Evolutionary conservation across 2,329 filamentous ascomycete genomes (phyloP).

Genomic region (Fusarium tjaetaba): DNA sequence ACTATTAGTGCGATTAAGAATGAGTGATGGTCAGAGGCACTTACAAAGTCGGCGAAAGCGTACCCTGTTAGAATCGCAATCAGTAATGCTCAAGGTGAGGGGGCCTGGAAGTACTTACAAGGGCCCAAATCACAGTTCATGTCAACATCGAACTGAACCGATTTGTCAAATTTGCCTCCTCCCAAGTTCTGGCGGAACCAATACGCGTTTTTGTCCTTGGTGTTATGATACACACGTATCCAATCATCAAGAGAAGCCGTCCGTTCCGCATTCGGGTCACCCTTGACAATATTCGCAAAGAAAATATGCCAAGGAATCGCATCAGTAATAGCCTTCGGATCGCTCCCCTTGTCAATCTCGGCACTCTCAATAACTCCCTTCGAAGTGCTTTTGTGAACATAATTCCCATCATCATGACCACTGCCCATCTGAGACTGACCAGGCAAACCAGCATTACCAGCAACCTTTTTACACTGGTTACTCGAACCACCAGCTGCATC

Average conservation of each 20-base stretch:
- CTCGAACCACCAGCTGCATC: neutral
- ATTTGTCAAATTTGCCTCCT: neutral
- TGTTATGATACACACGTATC: neutral
- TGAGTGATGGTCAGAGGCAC: fast-evolving
- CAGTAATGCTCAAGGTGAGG: neutral
- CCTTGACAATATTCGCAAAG: neutral
- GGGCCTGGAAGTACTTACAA: too few relatives aligned
- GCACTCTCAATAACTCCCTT: neutral
- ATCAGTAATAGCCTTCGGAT: neutral
- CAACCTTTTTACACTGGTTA: neutral
- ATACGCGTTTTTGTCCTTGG: neutral
- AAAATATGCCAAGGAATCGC: neutral
- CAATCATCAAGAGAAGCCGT: neutral
- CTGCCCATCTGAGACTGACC: neutral
- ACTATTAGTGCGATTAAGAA: neutral
- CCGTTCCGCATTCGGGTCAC: neutral
- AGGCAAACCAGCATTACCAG: neutral
- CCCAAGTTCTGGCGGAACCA: neutral
- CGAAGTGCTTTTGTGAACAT: neutral
- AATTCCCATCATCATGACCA: neutral
- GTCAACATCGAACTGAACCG: neutral
- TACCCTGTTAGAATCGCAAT: neutral
- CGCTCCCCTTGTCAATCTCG: neutral
- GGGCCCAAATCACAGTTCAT: neutral
- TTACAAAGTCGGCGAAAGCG: neutral